A percentile compares a stretch with the other conserved stretches of the same genome.
These are phyloP conservation scores for Angomonas desouzai DNA, from an alignment of 208 protist genomes.

Conservation along the genomic window DNA sequence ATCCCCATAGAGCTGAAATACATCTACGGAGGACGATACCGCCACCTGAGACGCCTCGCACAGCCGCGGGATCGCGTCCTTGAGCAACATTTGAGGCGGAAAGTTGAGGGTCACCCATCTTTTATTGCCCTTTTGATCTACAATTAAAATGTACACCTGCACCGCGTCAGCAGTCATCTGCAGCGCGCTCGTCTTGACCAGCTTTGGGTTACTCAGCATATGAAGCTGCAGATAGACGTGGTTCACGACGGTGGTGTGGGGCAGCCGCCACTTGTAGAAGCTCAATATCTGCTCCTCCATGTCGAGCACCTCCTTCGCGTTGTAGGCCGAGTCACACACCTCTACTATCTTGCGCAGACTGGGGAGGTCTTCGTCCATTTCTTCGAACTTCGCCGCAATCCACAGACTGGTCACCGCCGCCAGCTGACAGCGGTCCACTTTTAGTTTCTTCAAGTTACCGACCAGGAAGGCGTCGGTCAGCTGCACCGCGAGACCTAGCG, in stretches of 20 bases:
- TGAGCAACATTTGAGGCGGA: slow-evolving; percentile 24
- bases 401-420: slow-evolving; percentile 68
- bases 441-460: slow-evolving; percentile 47
- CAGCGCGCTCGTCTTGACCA: slow-evolving; percentile 26
- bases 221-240: slow-evolving; percentile 80
- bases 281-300: slow-evolving; percentile 78
- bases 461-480: slow-evolving; percentile 71
- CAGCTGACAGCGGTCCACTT: slow-evolving; percentile 72
- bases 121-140: slow-evolving; percentile 26
- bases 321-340: slow-evolving; percentile 74
- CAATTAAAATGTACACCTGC: slow-evolving; percentile 34
- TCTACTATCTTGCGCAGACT: slow-evolving; percentile 63
- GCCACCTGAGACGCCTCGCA: slow-evolving; percentile 43
- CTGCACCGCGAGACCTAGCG: slow-evolving; percentile 80
- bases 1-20: slow-evolving; percentile 71
- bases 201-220: slow-evolving; percentile 45
- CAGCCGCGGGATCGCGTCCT: slow-evolving; percentile 38
- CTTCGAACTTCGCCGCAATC: slow-evolving; percentile 85
- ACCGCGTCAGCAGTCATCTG: slow-evolving; percentile 14
- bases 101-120: slow-evolving; percentile 33
- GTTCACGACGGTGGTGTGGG: slow-evolving; percentile 79
- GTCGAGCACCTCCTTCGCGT: slow-evolving; percentile 42
- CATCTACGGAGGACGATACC: slow-evolving; percentile 33
- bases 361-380: slow-evolving; percentile 67
- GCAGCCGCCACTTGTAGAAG: slow-evolving; percentile 78